phyloP scores from a whole-genome alignment of 176 grass and related monocot species.

The Avena atlantica region DNA sequence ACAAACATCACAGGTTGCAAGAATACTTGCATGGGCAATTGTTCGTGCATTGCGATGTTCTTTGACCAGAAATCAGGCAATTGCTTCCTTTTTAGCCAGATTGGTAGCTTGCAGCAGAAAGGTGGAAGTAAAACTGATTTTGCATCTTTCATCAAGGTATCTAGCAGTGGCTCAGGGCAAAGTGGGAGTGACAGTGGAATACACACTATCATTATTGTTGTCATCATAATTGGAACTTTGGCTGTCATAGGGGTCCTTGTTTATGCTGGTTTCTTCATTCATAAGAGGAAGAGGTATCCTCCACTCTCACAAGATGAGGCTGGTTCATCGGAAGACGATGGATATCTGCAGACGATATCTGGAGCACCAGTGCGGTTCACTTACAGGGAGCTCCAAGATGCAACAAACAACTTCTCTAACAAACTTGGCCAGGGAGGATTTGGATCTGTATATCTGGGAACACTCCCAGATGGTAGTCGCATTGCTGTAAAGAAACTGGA shows the following conservation, averaged over 20 bases:
- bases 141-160: slow-evolving; percentile 74
- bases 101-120: slow-evolving; percentile 79
- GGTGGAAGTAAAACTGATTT: slow-evolving; percentile 35
- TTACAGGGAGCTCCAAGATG: slow-evolving; percentile 82
- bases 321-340: slow-evolving; percentile 79
- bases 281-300: slow-evolving; percentile 59
- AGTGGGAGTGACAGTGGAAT: slow-evolving; percentile 36
- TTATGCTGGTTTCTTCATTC: slow-evolving; percentile 64
- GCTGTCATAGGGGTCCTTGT: slow-evolving; percentile 64
- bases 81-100: slow-evolving; percentile 84
- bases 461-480: slow-evolving; percentile 64
- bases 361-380: slow-evolving; percentile 77
- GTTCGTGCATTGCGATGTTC: slow-evolving; percentile 80
- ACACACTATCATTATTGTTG: slow-evolving; percentile 53
- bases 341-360: slow-evolving; percentile 78
- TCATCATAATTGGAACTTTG: slow-evolving; percentile 60
- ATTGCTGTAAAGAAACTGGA: slow-evolving; percentile 95
- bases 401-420: slow-evolving; percentile 79
- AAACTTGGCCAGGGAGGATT: slow-evolving; percentile 97
- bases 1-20: slow-evolving; percentile 76
- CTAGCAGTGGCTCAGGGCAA: slow-evolving; percentile 39
- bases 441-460: slow-evolving; percentile 90
- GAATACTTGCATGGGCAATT: slow-evolving; percentile 70
- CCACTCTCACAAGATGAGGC: slow-evolving; percentile 54
- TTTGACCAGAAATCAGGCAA: slow-evolving; percentile 53